Percentiles rank a stretch among this genome's conserved stretches.
Conservation (phyloP, 2,329 filamentous ascomycete genomes). For the Alternaria gaisen region DNA sequence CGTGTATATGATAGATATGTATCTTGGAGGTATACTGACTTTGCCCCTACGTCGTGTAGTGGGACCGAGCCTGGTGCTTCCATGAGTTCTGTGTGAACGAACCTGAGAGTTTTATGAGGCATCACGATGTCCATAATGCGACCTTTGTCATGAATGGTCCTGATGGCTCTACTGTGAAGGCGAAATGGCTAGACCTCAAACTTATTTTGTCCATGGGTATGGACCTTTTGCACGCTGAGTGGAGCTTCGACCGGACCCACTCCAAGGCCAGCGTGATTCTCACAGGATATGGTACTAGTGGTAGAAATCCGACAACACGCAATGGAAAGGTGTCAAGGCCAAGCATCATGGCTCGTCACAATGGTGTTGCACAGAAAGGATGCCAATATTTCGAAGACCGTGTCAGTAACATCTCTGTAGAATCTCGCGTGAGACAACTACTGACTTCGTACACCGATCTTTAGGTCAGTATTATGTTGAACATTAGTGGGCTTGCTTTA, state of each 20-base stretch:
- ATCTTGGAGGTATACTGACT: neutral
- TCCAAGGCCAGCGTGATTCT: neutral
- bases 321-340: constrained; percentile 3
- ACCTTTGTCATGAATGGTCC: constrained; percentile 27
- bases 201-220: constrained; percentile 11
- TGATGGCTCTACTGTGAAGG: constrained; percentile 15
- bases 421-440: no score
- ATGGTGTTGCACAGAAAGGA: constrained; percentile 16
- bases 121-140: constrained; percentile 19
- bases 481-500: constrained; percentile 22
- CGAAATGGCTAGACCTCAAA: constrained; percentile 21
- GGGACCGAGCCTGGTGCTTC: constrained; percentile 27
- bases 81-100: constrained; percentile 29
- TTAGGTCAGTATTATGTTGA: constrained; percentile 24
- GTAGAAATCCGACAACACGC: neutral
- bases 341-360: constrained; percentile 25
- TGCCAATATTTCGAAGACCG: constrained; percentile 19
- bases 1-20: neutral
- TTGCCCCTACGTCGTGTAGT: neutral
- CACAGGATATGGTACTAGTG: neutral
- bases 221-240: neutral
- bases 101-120: constrained; percentile 20
- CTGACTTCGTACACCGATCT: no score
- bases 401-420: no score
- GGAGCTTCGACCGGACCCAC: neutral